Evolutionary conservation across 2,329 filamentous ascomycete species (phyloP), one percentile per base, ranked within the genome.

Genomic region (Apiospora kogelbergensis): DNA sequence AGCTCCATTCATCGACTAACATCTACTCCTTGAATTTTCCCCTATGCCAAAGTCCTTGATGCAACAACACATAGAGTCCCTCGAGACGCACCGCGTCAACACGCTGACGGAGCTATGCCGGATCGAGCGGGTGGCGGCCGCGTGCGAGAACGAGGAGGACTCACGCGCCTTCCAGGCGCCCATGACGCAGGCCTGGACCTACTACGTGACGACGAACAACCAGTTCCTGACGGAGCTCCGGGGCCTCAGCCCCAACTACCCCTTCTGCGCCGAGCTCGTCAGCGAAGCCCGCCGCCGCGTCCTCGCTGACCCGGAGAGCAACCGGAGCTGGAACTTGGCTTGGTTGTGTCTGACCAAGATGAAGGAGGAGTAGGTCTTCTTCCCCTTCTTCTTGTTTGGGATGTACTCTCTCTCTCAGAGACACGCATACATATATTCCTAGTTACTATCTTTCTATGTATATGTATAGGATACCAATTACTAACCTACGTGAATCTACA

Each of bases 321-420:
- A 89, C 73, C 85, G 89, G 26, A 93, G 90, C 76, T 94, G 92
- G 91, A 94, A 94, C 76, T 83, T 91, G 73, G 91, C 90, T 53
- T 94, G 91, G 91, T 81, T 94, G 63, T 89, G 91, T 41, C 80
- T 94, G 11, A 81, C 81, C 53, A 93, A 92, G 78, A 89, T 93
- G 66, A 83, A 85, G 30, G 86, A 88, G 68, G 89, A 90, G 89
- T 91, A 81, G 78, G 87, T 83, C 20, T n/a, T n/a, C n/a, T n/a
- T n/a, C n/a, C n/a, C n/a, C n/a, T n/a, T n/a, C n/a, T n/a, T n/a
- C n/a, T n/a, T n/a, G n/a, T n/a, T n/a, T n/a, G n/a, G n/a, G n/a
- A n/a, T n/a, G n/a, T n/a, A n/a, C 33, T 37, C 33, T 37, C 33
- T 37, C 33, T 37, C 33, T 37, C 33, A 37, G 33, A 37, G 33